Conservation (phyloP, 2,329 filamentous ascomycete genomes). For the Sclerotinia trifoliorum region DNA sequence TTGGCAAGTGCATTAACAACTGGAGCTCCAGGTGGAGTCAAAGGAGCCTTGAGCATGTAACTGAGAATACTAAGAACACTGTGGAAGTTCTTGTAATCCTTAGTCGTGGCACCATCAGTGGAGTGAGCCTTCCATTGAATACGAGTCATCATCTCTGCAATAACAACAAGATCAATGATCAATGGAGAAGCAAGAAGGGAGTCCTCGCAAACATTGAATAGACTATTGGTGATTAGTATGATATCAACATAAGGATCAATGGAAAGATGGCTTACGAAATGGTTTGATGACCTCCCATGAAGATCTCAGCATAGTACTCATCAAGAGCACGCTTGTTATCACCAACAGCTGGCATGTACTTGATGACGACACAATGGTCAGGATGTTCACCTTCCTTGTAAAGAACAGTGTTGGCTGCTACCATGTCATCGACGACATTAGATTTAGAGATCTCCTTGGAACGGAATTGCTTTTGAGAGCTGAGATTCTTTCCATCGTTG, state of each 20-base stretch:
- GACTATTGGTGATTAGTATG: constrained; percentile 47
- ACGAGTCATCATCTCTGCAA: constrained; percentile 97
- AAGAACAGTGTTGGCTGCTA: constrained; percentile 86
- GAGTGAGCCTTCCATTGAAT: constrained; percentile 79
- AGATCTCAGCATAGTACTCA: constrained; percentile 99
- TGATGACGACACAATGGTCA: constrained; percentile 98
- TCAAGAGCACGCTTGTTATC: constrained; percentile 99
- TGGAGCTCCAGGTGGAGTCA: constrained; percentile 91
- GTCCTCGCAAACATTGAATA: constrained; percentile 99
- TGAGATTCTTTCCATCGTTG: constrained; percentile 98
- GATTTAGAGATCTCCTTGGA: constrained; percentile 99
- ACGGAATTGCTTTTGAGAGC: constrained; percentile 96
- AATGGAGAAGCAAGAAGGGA: constrained; percentile 92
- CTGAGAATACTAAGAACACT: constrained; percentile 94
- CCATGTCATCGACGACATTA: constrained; percentile 99
- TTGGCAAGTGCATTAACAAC: constrained; percentile 95
- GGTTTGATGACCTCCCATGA: constrained; percentile 97
- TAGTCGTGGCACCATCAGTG: constrained; percentile 51
- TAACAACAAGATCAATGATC: constrained; percentile 92
- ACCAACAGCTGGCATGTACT: constrained; percentile 98
- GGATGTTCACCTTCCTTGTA: constrained; percentile 93
- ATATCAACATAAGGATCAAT: constrained; percentile 21
- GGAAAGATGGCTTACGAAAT: constrained; percentile 61
- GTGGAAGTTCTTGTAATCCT: constrained; percentile 90
- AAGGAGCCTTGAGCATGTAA: constrained; percentile 97